A percentile compares a stretch with the other conserved stretches of the same genome.
Evolutionary conservation across 805 yeast species (phyloP).

Genomic region (Kazachstania bromeliacearum): DNA sequence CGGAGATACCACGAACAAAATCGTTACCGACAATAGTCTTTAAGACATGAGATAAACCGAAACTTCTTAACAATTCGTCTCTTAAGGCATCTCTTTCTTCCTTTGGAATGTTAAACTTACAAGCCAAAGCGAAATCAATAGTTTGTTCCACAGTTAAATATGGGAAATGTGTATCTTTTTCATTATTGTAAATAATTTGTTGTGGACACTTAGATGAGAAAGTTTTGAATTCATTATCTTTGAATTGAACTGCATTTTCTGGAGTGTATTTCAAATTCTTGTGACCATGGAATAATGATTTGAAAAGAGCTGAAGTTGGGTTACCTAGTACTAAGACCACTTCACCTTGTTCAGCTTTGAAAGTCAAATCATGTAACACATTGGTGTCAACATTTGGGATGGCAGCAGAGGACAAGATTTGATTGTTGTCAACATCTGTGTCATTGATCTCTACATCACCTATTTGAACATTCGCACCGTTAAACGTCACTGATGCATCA

Average conservation of each 20-base stretch:
- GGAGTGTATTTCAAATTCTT: constrained; percentile 15
- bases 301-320: constrained; percentile 20
- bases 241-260: constrained; percentile 16
- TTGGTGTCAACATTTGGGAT: neutral
- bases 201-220: constrained; percentile 20
- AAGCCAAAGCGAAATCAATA: constrained; percentile 43
- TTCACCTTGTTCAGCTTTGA: constrained; percentile 21
- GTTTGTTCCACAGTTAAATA: constrained; percentile 48
- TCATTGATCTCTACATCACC: constrained; percentile 1
- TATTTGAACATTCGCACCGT: constrained; percentile 14
- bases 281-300: constrained; percentile 16
- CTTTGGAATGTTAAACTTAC: constrained; percentile 28
- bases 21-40: constrained; percentile 57
- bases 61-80: constrained; percentile 24
- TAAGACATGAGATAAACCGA: constrained; percentile 43
- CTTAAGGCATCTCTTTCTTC: constrained; percentile 21
- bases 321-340: constrained; percentile 22
- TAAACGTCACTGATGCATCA: constrained; percentile 20
- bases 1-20: constrained; percentile 54
- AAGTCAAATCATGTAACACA: constrained; percentile 14
- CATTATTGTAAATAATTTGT: constrained; percentile 35
- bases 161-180: constrained; percentile 50
- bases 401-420: constrained; percentile 3
- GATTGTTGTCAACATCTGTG: neutral
- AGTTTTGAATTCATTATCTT: constrained; percentile 16